Evolutionary conservation across 768 basidiomycete species (phyloP).

Genomic region (Leccinum disarticulatum): DNA sequence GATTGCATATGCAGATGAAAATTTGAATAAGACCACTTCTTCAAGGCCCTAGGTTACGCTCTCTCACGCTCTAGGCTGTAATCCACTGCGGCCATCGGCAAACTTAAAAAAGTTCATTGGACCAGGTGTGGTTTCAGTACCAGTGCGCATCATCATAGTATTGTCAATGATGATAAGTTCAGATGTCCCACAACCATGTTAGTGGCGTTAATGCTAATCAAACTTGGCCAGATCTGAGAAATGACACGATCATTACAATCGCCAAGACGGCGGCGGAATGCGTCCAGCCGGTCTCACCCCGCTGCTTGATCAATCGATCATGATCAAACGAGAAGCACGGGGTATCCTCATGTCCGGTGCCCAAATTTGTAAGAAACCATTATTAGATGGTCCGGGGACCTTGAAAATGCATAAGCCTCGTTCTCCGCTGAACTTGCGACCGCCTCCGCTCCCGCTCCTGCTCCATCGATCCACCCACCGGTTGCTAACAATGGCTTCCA

Average conservation of each 20-base stretch:
- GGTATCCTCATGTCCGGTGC: background rate
- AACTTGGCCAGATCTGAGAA: background rate
- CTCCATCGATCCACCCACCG: too few species aligned
- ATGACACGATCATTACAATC: background rate
- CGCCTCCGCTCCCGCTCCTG: background rate
- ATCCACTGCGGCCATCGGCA: background rate
- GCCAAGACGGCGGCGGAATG: background rate
- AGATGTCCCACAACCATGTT: background rate
- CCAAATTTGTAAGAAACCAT: too few species aligned
- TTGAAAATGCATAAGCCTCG: too few species aligned
- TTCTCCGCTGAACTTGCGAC: too few species aligned
- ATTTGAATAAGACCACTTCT: background rate
- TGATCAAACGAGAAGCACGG: background rate
- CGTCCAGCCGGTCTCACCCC: background rate
- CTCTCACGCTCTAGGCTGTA: background rate
- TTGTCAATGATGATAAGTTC: background rate
- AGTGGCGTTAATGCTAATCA: background rate
- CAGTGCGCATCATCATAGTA: too few species aligned
- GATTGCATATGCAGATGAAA: background rate
- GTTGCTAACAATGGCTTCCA: conserved; percentile 12
- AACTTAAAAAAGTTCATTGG: background rate
- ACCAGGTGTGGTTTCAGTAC: background rate
- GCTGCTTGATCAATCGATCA: background rate
- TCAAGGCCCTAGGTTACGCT: background rate
- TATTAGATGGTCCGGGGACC: too few species aligned